Evolutionary conservation across 176 grass and related monocot genomes (phyloP).

Genomic region (Poa pratensis): DNA sequence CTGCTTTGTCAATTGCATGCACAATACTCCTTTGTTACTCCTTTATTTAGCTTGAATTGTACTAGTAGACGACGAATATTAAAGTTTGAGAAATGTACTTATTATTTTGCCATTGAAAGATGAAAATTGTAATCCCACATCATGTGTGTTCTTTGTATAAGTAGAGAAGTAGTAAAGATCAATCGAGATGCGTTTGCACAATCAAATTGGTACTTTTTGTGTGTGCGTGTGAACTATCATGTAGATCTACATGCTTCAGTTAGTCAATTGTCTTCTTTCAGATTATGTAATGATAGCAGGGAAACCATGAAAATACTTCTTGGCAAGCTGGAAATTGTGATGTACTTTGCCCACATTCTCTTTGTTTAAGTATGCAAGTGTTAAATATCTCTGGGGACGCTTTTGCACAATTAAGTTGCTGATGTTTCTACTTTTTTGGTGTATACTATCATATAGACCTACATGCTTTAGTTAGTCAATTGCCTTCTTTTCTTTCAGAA

Average conservation of each 20-base stretch:
- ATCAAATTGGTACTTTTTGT: not conserved
- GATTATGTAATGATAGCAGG: not conserved
- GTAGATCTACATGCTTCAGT: not conserved
- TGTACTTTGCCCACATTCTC: not conserved
- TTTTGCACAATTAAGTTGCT: slow-evolving; percentile 13
- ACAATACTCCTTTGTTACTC: slow-evolving; percentile 6
- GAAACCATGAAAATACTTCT: slow-evolving; percentile 1
- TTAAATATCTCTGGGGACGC: not conserved
- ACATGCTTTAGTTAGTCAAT: not conserved
- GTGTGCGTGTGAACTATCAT: not conserved
- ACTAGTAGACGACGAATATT: not conserved
- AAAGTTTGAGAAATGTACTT: not conserved
- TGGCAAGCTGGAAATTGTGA: not conserved
- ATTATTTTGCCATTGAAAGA: not conserved
- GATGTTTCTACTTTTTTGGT: not conserved
- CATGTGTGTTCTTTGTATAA: not conserved
- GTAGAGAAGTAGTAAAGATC: not conserved
- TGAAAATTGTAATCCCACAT: not conserved
- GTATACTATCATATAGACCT: not conserved
- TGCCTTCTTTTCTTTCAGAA: not conserved
- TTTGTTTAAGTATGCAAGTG: not conserved
- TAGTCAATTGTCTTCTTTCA: not conserved
- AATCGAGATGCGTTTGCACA: slow-evolving; percentile 3
- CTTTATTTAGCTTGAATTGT: slow-evolving; percentile 24
- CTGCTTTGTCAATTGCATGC: slow-evolving; percentile 2